phyloP scores from a whole-genome alignment of 345 rosid species.

The Anastatica hierochuntica region DNA sequence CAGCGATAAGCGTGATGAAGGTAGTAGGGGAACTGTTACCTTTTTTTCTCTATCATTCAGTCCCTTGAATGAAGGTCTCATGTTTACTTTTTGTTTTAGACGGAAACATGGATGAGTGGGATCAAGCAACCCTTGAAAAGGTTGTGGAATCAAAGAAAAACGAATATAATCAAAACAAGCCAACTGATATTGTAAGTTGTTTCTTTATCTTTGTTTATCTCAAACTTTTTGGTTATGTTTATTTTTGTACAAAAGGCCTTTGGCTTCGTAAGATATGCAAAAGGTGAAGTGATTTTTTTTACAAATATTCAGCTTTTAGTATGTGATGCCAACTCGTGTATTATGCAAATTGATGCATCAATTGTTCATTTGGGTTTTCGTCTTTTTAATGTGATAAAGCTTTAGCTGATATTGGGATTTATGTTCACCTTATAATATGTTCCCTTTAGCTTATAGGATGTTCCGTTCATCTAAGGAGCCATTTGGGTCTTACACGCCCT shows the following conservation, averaged over 20 bases:
- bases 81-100: slow-evolving; percentile 6
- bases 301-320: no score
- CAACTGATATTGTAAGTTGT: slow-evolving; percentile 55
- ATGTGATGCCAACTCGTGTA: background rate
- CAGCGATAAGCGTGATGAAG: slow-evolving; percentile 82
- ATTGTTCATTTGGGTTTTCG: background rate
- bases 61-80: slow-evolving; percentile 2
- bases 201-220: no score
- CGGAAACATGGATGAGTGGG: slow-evolving; percentile 95
- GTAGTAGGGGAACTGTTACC: slow-evolving; percentile 19
- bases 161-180: slow-evolving; percentile 85
- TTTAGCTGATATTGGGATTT: slow-evolving; percentile 1
- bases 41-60: background rate
- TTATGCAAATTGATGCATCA: background rate
- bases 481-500: slow-evolving; percentile 1
- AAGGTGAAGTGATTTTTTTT: no score
- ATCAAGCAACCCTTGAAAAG: slow-evolving; percentile 85
- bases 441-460: slow-evolving; percentile 10
- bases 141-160: slow-evolving; percentile 78
- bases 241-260: no score
- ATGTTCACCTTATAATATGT: slow-evolving; percentile 2
- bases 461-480: slow-evolving; percentile 11
- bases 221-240: no score
- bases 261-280: no score
- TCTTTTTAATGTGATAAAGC: background rate